phyloP scores from a whole-genome alignment of 441 rosid species.

The Euphorbia corollata region DNA sequence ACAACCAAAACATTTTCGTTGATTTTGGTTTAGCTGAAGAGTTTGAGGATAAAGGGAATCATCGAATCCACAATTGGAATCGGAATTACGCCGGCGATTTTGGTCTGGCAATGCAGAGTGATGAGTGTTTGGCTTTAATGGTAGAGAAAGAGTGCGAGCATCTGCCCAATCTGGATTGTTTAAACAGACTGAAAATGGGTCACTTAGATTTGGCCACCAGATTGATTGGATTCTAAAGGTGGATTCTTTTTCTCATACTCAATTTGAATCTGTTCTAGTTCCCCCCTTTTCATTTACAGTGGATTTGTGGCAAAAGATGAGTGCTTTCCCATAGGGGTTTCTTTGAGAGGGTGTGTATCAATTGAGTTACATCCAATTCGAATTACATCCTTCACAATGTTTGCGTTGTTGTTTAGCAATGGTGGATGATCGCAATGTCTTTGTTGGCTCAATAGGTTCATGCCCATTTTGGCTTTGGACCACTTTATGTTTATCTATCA shows the following conservation, averaged over 20 bases:
- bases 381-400: no score
- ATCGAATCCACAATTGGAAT: slow-evolving; percentile 24
- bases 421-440: slow-evolving; percentile 18
- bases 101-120: slow-evolving; percentile 41
- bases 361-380: no score
- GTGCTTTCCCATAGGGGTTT: no score
- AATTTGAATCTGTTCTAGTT: no score
- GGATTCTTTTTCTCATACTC: slow-evolving; percentile 9
- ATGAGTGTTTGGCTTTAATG: slow-evolving; percentile 47
- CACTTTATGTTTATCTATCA: slow-evolving; percentile 41
- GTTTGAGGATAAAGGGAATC: slow-evolving; percentile 31
- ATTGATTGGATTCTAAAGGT: slow-evolving; percentile 63
- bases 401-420: slow-evolving; percentile 18
- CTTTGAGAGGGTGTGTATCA: no score
- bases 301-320: neutral
- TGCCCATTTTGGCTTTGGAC: slow-evolving; percentile 62
- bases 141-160: slow-evolving; percentile 52
- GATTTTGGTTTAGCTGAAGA: slow-evolving; percentile 24
- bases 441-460: slow-evolving; percentile 41
- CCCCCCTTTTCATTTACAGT: neutral
- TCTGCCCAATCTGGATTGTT: slow-evolving; percentile 43
- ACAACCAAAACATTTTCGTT: slow-evolving; percentile 32
- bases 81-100: slow-evolving; percentile 13
- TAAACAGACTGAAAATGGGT: slow-evolving; percentile 45
- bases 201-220: slow-evolving; percentile 47